These are phyloP conservation scores for Fraxinus baroniana DNA, from an alignment of 305 asterid species.

Conservation along the genomic window DNA sequence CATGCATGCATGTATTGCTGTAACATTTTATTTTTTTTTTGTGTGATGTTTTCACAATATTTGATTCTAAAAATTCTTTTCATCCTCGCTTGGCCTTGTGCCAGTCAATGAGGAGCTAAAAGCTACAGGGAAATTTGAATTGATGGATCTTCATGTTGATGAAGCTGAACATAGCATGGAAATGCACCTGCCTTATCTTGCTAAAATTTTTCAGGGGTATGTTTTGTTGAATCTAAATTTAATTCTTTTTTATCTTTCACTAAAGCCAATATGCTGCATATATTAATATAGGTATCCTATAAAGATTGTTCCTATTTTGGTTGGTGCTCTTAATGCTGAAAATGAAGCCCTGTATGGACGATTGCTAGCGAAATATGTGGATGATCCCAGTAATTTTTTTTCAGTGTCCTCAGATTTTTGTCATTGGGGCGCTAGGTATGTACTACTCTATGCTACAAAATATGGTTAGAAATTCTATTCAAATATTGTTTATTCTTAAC, in stretches of 20 bases:
- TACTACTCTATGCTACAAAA: background rate
- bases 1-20: background rate
- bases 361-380: slow-evolving; percentile 79
- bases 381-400: slow-evolving; percentile 93
- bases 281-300: slow-evolving; percentile 55
- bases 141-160: slow-evolving; percentile 84
- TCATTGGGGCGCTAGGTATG: slow-evolving; percentile 99
- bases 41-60: background rate
- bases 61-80: slow-evolving; percentile 4
- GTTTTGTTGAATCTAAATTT: slow-evolving; percentile 21
- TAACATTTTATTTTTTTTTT: background rate
- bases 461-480: background rate
- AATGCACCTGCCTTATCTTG: slow-evolving; percentile 97
- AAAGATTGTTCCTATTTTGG: slow-evolving; percentile 92
- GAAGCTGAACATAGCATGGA: slow-evolving; percentile 99
- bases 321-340: slow-evolving; percentile 84
- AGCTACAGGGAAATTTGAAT: slow-evolving; percentile 83
- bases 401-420: slow-evolving; percentile 96
- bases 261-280: slow-evolving; percentile 28
- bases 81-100: slow-evolving; percentile 12
- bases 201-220: slow-evolving; percentile 89
- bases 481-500: background rate
- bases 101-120: slow-evolving; percentile 79
- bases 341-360: slow-evolving; percentile 74
- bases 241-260: background rate